Percentiles rank a stretch among this genome's conserved stretches.
These are phyloP conservation scores for Scenedesmus sp. DNA, from an alignment of 163 green algal species.

Conservation along the genomic window DNA sequence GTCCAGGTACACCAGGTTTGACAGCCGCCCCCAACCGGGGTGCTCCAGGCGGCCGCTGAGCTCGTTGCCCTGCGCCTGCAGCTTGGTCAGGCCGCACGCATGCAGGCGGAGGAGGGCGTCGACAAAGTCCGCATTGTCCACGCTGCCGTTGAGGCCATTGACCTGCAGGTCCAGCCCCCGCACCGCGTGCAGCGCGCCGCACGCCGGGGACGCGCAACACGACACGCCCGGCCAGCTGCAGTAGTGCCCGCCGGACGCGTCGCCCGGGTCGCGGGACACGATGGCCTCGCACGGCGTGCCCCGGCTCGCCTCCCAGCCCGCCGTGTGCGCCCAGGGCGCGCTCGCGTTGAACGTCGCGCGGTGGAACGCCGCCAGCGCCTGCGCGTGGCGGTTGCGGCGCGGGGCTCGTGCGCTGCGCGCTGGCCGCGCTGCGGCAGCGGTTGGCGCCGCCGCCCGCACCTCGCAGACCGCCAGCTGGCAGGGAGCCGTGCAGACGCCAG, in stretches of 20 bases:
- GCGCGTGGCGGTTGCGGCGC: constrained; percentile 21
- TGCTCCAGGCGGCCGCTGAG: constrained; percentile 11
- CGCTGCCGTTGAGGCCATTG: constrained; percentile 27
- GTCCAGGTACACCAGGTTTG: constrained; percentile 12
- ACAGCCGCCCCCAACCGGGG: not conserved
- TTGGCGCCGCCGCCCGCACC: too few relatives aligned
- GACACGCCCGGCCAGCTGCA: constrained; percentile 30
- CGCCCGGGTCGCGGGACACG: too few relatives aligned
- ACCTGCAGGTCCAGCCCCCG: constrained; percentile 14
- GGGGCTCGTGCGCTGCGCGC: too few relatives aligned
- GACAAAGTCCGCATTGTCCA: not conserved
- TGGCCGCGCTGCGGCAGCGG: constrained; percentile 7
- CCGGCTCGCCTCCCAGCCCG: not conserved
- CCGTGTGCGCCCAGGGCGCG: not conserved
- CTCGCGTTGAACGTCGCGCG: constrained; percentile 7
- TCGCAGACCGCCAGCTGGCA: too few relatives aligned
- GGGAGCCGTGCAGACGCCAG: too few relatives aligned
- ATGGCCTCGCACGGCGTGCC: not conserved
- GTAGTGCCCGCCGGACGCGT: constrained; percentile 15
- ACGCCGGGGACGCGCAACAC: constrained; percentile 18
- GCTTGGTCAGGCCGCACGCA: constrained; percentile 21
- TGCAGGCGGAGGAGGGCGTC: constrained; percentile 12
- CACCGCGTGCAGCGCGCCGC: constrained; percentile 1
- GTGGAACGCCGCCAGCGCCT: constrained; percentile 27
- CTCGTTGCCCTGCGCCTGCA: constrained; percentile 38